Percentiles rank a stretch among this genome's conserved stretches.
Evolutionary conservation across 768 basidiomycete species (phyloP).

Genomic region (Xanthoconium purpureum): DNA sequence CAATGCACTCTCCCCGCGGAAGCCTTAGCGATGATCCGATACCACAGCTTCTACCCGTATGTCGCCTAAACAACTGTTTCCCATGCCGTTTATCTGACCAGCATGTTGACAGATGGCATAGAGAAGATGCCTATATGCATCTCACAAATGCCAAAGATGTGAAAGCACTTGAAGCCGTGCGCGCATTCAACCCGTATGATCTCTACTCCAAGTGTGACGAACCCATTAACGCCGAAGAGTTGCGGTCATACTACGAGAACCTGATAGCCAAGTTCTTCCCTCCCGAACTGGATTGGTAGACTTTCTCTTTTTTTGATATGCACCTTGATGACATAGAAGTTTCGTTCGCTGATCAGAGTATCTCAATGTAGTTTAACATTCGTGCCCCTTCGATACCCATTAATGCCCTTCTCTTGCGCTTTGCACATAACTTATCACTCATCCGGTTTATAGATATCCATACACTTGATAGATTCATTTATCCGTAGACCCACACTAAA

Average conservation of each 20-base stretch:
- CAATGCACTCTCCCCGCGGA: slow-evolving; percentile 79
- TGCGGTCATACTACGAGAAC: slow-evolving; percentile 79
- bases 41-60: slow-evolving; percentile 90
- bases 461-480: slow-evolving; percentile 1
- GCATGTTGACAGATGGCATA: slow-evolving; percentile 61
- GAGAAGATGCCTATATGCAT: slow-evolving; percentile 80
- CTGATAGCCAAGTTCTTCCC: slow-evolving; percentile 89
- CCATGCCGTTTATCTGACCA: not conserved
- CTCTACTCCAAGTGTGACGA: slow-evolving; percentile 88
- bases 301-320: not conserved
- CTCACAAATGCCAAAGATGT: slow-evolving; percentile 72
- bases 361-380: slow-evolving; percentile 1
- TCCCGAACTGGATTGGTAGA: slow-evolving; percentile 73
- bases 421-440: slow-evolving; percentile 19
- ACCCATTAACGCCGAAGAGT: slow-evolving; percentile 53
- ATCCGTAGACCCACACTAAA: not conserved
- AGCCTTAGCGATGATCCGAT: slow-evolving; percentile 88
- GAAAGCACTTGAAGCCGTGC: slow-evolving; percentile 65
- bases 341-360: slow-evolving; percentile 2
- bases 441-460: not conserved
- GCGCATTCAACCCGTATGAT: slow-evolving; percentile 91
- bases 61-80: slow-evolving; percentile 17
- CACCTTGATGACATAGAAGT: slow-evolving; percentile 6
- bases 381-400: not conserved
- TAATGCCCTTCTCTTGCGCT: not conserved